A percentile compares a stretch with the other conserved stretches of the same genome.
Conservation (phyloP, 352 stramenopile species). For the Phytopythium ostracodes region DNA sequence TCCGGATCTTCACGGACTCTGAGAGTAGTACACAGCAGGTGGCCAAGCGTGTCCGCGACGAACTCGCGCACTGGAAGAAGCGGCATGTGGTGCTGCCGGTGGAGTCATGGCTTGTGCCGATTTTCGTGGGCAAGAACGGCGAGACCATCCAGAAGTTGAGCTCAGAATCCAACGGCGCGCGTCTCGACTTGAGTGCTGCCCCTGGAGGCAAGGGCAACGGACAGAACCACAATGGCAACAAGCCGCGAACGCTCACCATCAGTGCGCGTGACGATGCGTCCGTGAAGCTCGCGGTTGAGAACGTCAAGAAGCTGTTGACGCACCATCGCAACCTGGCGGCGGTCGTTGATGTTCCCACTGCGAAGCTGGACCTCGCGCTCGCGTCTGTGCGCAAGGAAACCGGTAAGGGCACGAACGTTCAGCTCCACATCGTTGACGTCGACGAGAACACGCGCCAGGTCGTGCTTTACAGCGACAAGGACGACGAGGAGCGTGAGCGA, state of each 20-base stretch:
- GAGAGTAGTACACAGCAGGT: conserved; percentile 46
- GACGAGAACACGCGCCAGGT: conserved; percentile 38
- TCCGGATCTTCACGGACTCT: conserved; percentile 67
- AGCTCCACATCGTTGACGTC: conserved; percentile 49
- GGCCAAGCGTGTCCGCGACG: conserved; percentile 36
- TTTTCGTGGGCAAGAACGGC: conserved; percentile 69
- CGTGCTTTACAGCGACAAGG: conserved; percentile 43
- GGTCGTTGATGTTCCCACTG: conserved; percentile 34
- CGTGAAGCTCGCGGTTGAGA: conserved; percentile 51
- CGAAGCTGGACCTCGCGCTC: conserved; percentile 50
- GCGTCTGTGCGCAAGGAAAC: conserved; percentile 41
- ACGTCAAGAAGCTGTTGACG: conserved; percentile 48
- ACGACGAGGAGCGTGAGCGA: conserved; percentile 52
- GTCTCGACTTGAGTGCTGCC: conserved; percentile 46
- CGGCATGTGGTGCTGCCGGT: conserved; percentile 66
- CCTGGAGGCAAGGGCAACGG: conserved; percentile 5
- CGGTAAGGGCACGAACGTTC: conserved; percentile 24
- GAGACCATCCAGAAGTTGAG: conserved; percentile 78
- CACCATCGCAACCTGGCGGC: conserved; percentile 49
- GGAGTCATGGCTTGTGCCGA: conserved; percentile 56
- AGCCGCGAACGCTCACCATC: conserved; percentile 54
- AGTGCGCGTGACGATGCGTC: conserved; percentile 59
- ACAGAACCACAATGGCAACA: conserved; percentile 17
- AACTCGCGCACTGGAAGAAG: conserved; percentile 56
- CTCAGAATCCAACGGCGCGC: conserved; percentile 45